These are phyloP conservation scores for Kondoa subrosea DNA, from an alignment of 768 basidiomycete genomes.

Conservation along the genomic window DNA sequence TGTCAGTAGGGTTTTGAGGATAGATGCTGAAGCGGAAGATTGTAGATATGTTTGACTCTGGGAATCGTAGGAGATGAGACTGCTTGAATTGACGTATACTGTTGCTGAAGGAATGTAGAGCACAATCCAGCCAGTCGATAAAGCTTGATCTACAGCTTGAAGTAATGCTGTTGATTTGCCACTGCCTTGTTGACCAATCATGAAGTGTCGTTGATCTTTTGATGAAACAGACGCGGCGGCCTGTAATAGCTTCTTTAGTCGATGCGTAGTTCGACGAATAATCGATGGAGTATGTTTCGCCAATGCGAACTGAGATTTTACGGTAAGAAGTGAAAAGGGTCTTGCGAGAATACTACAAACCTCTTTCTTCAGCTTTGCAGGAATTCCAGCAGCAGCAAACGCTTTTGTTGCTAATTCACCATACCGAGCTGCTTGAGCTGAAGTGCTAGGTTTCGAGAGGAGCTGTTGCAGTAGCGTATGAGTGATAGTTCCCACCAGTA, in stretches of 20 bases:
- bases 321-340: background rate
- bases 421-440: background rate
- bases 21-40: background rate
- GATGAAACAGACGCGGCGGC: background rate
- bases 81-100: background rate
- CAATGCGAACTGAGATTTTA: background rate
- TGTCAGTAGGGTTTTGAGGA: background rate
- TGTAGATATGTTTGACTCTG: background rate
- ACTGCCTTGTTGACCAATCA: background rate
- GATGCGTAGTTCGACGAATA: background rate
- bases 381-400: background rate
- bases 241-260: background rate
- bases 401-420: background rate
- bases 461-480: background rate
- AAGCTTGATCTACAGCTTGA: background rate
- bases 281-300: background rate
- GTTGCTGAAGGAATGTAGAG: background rate
- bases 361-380: background rate
- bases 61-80: background rate
- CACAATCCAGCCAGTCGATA: background rate
- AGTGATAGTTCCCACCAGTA: background rate
- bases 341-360: background rate
- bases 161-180: background rate
- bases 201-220: background rate
- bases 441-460: background rate